phyloP scores from a whole-genome alignment of 2,329 filamentous ascomycete species.

The Aspergillus luchuensis region DNA sequence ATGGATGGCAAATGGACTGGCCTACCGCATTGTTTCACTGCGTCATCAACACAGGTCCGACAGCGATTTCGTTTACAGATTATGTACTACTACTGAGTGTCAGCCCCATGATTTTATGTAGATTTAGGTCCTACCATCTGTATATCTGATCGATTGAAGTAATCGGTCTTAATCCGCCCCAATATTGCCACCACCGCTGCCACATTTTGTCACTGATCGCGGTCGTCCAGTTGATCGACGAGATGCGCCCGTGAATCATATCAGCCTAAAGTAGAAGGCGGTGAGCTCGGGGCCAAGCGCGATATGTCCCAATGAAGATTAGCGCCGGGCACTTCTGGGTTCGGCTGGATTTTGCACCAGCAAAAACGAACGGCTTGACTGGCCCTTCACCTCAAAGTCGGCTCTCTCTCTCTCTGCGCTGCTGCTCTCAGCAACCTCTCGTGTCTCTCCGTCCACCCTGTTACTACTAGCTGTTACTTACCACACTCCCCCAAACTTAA shows the following conservation, averaged over 20 bases:
- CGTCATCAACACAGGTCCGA: neutral
- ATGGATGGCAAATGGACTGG: neutral
- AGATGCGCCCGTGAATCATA: neutral
- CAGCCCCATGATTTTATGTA: too few species aligned
- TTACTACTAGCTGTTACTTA: neutral
- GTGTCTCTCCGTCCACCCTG: slow-evolving; percentile 4
- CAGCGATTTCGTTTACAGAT: neutral
- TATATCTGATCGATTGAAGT: too few species aligned
- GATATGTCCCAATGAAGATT: neutral
- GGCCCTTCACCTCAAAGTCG: slow-evolving; percentile 12
- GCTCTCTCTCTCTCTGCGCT: neutral
- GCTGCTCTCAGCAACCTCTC: slow-evolving; percentile 10
- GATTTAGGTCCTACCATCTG: too few species aligned
- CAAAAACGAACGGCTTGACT: slow-evolving; percentile 9
- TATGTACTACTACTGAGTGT: too few species aligned
- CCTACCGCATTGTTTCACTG: neutral
- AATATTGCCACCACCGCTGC: neutral
- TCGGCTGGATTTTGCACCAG: slow-evolving; percentile 4
- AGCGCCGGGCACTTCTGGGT: slow-evolving; percentile 2
- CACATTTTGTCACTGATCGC: neutral
- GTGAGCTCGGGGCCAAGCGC: slow-evolving; percentile 6
- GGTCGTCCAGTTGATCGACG: neutral
- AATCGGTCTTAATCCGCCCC: too few species aligned
- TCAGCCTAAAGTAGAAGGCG: slow-evolving; percentile 14
- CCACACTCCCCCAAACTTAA: slow-evolving; percentile 9